These are phyloP conservation scores for Boletus fagicola DNA, from an alignment of 768 basidiomycete species.

Conservation along the genomic window DNA sequence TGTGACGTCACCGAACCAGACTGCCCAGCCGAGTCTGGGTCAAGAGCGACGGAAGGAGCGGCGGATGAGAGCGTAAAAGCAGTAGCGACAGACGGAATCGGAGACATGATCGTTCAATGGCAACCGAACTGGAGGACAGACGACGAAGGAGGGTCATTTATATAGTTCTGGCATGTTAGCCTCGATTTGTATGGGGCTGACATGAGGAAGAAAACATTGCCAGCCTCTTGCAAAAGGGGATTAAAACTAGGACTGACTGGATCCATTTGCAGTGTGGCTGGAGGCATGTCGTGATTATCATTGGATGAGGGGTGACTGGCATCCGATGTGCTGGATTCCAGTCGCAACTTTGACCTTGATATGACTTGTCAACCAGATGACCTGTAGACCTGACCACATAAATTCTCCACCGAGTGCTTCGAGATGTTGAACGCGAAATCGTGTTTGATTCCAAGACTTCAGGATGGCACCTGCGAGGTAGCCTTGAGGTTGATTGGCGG, in stretches of 20 bases:
- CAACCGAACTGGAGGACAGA: not conserved
- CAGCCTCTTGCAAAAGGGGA: constrained; percentile 6
- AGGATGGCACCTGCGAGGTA: not conserved
- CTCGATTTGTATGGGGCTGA: constrained; percentile 6
- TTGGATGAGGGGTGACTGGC: not conserved
- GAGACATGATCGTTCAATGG: constrained; percentile 17
- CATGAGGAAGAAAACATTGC: not conserved
- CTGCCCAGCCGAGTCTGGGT: not conserved
- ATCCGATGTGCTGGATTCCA: not conserved
- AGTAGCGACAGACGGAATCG: constrained; percentile 14
- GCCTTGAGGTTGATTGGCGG: not conserved
- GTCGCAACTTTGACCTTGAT: not conserved
- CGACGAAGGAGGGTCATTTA: not conserved
- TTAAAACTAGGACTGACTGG: not conserved
- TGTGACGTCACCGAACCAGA: not conserved
- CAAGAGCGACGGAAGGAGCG: constrained; percentile 4
- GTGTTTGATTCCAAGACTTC: not conserved
- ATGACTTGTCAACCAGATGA: too few relatives aligned
- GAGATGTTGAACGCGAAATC: not conserved
- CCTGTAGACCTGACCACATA: not conserved
- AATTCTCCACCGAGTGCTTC: too few relatives aligned
- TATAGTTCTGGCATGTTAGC: constrained; percentile 10
- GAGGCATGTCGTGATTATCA: too few relatives aligned
- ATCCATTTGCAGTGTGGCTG: too few relatives aligned
- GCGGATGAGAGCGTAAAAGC: not conserved